Percentiles rank a stretch among this genome's conserved stretches.
Conservation (phyloP, 1,284 basidiomycete species). For the Wallemia mellicola region DNA sequence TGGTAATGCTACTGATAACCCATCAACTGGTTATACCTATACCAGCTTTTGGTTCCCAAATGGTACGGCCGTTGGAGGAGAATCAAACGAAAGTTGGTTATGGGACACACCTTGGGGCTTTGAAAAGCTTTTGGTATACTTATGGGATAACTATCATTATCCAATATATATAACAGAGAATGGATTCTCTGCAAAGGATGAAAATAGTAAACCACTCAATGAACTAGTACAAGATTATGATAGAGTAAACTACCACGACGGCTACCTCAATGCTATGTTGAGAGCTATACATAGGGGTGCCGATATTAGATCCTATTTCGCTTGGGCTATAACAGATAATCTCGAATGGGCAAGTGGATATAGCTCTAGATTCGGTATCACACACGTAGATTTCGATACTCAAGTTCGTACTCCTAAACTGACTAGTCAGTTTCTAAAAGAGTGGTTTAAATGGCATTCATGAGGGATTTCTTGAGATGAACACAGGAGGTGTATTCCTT, state of each 20-base stretch:
- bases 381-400: constrained; percentile 36
- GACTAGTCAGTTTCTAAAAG: constrained; percentile 24
- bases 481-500: neutral
- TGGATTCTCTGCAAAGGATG: constrained; percentile 38
- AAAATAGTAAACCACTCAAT: constrained; percentile 24
- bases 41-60: neutral
- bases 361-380: constrained; percentile 26
- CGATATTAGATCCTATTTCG: constrained; percentile 30
- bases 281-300: constrained; percentile 20
- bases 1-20: neutral
- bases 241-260: constrained; percentile 35
- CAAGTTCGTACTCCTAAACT: constrained; percentile 37
- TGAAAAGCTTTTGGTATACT: constrained; percentile 30
- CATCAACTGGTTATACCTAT: neutral
- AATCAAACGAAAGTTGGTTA: constrained; percentile 11
- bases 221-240: constrained; percentile 32
- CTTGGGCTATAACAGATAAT: constrained; percentile 27
- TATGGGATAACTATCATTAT: constrained; percentile 34
- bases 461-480: neutral
- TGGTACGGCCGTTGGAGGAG: neutral
- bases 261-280: constrained; percentile 27
- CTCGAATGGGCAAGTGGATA: constrained; percentile 28
- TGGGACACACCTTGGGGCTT: constrained; percentile 14
- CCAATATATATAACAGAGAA: constrained; percentile 44
- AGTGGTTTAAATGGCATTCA: neutral